Evolutionary conservation across 495 filamentous ascomycete species (phyloP), one percentile per base, ranked within the genome.

Genomic region (Trichocladium uniseriatum): DNA sequence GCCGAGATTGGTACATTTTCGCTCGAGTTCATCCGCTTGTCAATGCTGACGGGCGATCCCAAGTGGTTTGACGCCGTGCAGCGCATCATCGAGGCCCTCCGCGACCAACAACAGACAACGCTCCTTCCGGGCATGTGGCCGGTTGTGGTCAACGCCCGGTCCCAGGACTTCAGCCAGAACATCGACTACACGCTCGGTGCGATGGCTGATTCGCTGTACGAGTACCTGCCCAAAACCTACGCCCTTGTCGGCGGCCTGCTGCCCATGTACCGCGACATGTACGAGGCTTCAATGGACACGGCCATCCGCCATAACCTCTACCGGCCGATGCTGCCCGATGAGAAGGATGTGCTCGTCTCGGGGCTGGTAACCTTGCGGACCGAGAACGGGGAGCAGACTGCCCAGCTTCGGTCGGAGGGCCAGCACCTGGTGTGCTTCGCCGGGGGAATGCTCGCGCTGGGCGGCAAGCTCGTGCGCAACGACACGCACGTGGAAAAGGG

Each of bases 41-140:
- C 88, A 3, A 82, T 94, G 56, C 62, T 94, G 41, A 95, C 88
- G 8, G 82, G 81, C 41, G 74, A 94, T 34, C 67, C 79, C 37
- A 90, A 83, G 55, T 95, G 90, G 66, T 95, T 87, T 54, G 89
- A 95, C 69, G 88, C 89, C 2, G 77, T 89, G 49, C 82, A 86
- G 35, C 79, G 88, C 15, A 84, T 95, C 42, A 89, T 81, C 7
- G 77, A 89, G 44, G 74, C 79, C 28, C 67, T 95, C 31, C 81
- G 86, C 40, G 70, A 71, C 20, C 77, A 77, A 59, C 89, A 95
- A 62, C 51, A 62, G 14, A 55, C 50, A 15, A 89, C 86, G 0
- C 74, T 66, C 11, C 64, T 92, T 11, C 87, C 89, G 1, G 89
- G 89, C 1, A 66, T 72, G 63, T 72, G 69, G 69, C 67, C 69